These are phyloP conservation scores for Avicennia marina DNA, from an alignment of 257 asterid species.

Conservation along the genomic window DNA sequence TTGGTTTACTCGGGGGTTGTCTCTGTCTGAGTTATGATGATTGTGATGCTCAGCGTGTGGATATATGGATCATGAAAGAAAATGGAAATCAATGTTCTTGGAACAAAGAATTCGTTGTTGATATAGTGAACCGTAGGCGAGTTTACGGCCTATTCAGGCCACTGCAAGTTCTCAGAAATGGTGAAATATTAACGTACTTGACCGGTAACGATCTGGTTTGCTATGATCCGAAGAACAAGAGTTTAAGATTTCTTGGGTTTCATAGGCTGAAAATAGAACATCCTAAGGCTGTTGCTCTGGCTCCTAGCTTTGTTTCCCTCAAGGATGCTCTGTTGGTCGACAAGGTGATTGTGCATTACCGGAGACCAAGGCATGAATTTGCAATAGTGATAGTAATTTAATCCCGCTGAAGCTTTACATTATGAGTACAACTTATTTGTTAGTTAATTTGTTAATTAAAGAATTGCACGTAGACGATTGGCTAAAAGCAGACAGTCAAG, in stretches of 20 bases:
- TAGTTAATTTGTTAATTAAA: too few relatives aligned
- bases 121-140: neutral
- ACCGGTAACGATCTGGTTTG: constrained; percentile 7
- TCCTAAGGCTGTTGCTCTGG: constrained; percentile 4
- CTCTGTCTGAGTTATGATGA: constrained; percentile 14
- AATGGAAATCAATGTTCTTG: constrained; percentile 8
- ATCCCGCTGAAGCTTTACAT: too few relatives aligned
- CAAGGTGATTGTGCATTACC: neutral
- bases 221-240: constrained; percentile 17
- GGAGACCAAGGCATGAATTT: too few relatives aligned
- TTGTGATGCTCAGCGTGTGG: neutral
- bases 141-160: constrained; percentile 22
- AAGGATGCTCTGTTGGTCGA: constrained; percentile 19
- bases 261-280: neutral
- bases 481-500: too few relatives aligned
- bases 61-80: constrained; percentile 28
- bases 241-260: constrained; percentile 4
- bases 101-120: constrained; percentile 19
- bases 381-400: too few relatives aligned
- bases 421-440: too few relatives aligned
- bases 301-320: constrained; percentile 28
- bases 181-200: constrained; percentile 22
- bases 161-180: constrained; percentile 22
- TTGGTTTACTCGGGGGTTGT: constrained; percentile 24
- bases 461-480: too few relatives aligned